Conservation (phyloP, 495 filamentous ascomycete species). For the Xeromyces bisporus region DNA sequence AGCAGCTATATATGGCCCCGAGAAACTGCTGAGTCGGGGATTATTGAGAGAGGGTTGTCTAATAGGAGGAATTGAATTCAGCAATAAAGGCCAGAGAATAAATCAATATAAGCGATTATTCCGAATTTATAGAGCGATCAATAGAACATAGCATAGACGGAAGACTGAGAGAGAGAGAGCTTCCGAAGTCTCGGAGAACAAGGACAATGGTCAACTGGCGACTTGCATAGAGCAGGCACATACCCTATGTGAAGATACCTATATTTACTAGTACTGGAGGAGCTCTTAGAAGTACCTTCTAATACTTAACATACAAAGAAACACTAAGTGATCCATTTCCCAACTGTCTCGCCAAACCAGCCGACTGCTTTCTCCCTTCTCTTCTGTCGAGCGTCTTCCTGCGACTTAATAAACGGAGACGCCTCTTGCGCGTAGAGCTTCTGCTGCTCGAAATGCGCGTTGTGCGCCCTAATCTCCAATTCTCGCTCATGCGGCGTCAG, state of each 20-base stretch:
- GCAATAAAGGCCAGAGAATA: no score
- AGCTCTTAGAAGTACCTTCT: conserved; percentile 1
- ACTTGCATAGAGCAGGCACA: no score
- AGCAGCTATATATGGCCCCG: conserved; percentile 10
- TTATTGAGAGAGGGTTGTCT: neutral
- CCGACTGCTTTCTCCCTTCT: conserved; percentile 41
- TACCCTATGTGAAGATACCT: neutral
- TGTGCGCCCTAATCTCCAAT: conserved; percentile 46
- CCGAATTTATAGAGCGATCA: neutral
- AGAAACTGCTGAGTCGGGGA: neutral
- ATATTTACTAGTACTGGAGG: neutral
- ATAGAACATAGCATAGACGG: no score
- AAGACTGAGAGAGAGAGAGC: no score
- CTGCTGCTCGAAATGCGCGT: conserved; percentile 41
- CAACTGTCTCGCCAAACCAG: conserved; percentile 35
- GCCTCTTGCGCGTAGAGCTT: conserved; percentile 36
- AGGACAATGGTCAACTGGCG: no score
- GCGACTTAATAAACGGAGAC: conserved; percentile 35
- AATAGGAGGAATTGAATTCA: neutral
- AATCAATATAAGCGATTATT: neutral
- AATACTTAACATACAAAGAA: conserved; percentile 1
- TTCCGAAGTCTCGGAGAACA: no score
- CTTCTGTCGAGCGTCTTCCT: conserved; percentile 38
- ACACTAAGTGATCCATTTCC: conserved; percentile 25
- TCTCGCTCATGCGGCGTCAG: conserved; percentile 45